Percentiles rank a stretch among this genome's conserved stretches.
These are phyloP conservation scores for Quercus alba DNA, from an alignment of 306 rosid species.

Conservation along the genomic window DNA sequence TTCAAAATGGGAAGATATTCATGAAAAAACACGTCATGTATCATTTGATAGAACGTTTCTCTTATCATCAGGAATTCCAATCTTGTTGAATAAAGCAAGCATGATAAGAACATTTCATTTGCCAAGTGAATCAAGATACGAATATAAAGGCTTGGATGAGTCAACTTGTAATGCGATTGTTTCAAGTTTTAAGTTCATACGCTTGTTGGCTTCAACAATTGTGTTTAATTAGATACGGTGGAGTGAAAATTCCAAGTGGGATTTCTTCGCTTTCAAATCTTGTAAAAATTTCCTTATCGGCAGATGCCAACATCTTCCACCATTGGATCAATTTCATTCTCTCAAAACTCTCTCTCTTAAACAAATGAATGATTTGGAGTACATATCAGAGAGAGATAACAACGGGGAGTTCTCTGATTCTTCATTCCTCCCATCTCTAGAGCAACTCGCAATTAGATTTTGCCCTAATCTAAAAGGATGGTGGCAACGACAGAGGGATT, in stretches of 20 bases:
- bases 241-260: constrained; percentile 3
- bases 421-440: too few species aligned
- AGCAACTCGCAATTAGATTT: too few species aligned
- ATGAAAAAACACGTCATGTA: too few species aligned
- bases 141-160: accelerated
- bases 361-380: too few species aligned
- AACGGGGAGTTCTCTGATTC: too few species aligned
- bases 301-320: not conserved
- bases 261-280: constrained; percentile 12
- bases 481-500: not conserved
- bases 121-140: accelerated
- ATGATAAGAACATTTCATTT: constrained; percentile 1
- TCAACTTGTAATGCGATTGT: not conserved
- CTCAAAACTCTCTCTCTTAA: too few species aligned
- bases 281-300: not conserved
- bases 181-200: not conserved
- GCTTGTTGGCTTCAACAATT: not conserved
- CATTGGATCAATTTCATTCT: not conserved
- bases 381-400: too few species aligned
- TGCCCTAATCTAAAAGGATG: too few species aligned
- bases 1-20: too few species aligned
- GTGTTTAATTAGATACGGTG: not conserved
- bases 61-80: too few species aligned
- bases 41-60: too few species aligned
- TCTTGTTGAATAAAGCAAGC: not conserved